A percentile compares a stretch with the other conserved stretches of the same genome.
phyloP scores from a whole-genome alignment of 169 alveolate genomes.

The Cryptosporidium baileyi region DNA sequence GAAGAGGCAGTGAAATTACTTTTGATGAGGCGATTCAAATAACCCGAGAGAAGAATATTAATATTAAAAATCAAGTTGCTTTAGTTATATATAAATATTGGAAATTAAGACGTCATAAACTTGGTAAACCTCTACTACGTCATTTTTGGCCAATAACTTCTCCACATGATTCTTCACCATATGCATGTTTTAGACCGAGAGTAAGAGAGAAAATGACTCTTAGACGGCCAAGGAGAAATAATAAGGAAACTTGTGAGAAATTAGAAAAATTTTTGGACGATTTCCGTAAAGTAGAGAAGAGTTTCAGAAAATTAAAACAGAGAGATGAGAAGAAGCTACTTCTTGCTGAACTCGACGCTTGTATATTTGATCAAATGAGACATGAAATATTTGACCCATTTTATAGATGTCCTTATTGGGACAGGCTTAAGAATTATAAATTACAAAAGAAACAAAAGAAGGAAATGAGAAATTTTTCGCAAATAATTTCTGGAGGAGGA shows the following conservation, averaged over 20 bases:
- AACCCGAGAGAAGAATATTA: slow-evolving; percentile 73
- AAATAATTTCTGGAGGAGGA: background rate
- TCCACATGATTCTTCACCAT: slow-evolving; percentile 82
- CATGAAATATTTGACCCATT: slow-evolving; percentile 81
- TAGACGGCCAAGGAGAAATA: slow-evolving; percentile 82
- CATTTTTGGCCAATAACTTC: slow-evolving; percentile 83
- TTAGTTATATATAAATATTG: slow-evolving; percentile 76
- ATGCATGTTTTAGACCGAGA: slow-evolving; percentile 83
- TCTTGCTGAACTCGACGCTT: slow-evolving; percentile 79
- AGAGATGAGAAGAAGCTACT: slow-evolving; percentile 85
- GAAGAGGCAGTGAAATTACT: slow-evolving; percentile 47
- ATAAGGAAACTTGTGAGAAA: slow-evolving; percentile 77
- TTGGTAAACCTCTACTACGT: slow-evolving; percentile 83
- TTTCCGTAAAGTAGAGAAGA: slow-evolving; percentile 78
- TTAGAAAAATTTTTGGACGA: slow-evolving; percentile 82
- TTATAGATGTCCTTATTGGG: slow-evolving; percentile 85
- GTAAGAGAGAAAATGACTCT: slow-evolving; percentile 85
- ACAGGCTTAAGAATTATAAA: slow-evolving; percentile 79
- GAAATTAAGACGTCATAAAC: slow-evolving; percentile 78
- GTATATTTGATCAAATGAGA: slow-evolving; percentile 82
- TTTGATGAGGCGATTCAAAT: slow-evolving; percentile 72
- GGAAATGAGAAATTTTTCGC: slow-evolving; percentile 3
- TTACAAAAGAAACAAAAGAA: slow-evolving; percentile 40
- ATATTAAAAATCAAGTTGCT: slow-evolving; percentile 33
- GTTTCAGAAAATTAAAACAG: slow-evolving; percentile 82